These are phyloP conservation scores for Tricladium varicosporioides DNA, from an alignment of 2,329 filamentous ascomycete species.

Conservation along the genomic window DNA sequence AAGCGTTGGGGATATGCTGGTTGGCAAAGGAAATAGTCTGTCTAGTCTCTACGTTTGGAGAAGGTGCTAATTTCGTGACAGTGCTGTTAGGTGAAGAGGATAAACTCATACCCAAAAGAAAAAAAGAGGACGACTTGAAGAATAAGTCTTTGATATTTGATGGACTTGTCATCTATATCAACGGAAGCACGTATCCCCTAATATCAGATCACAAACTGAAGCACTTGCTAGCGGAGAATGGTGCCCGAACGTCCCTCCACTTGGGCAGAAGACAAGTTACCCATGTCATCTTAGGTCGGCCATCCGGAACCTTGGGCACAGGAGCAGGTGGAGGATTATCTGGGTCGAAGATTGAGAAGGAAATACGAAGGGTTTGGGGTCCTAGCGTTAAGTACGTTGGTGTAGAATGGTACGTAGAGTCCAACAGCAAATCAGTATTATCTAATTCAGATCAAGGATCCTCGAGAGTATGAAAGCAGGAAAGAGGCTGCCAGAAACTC, in stretches of 20 bases:
- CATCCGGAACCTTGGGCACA: constrained; percentile 40
- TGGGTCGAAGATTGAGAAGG: constrained; percentile 75
- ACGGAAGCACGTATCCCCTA: constrained; percentile 77
- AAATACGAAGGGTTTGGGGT: constrained; percentile 67
- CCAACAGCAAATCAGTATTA: background rate
- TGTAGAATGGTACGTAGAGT: constrained; percentile 66
- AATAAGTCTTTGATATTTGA: constrained; percentile 55
- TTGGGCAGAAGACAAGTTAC: constrained; percentile 75
- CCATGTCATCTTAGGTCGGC: constrained; percentile 76
- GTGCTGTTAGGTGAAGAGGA: constrained; percentile 35
- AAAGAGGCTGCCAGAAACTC: constrained; percentile 70
- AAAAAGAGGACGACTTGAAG: constrained; percentile 51
- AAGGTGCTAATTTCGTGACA: constrained; percentile 9
- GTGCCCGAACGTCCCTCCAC: constrained; percentile 67
- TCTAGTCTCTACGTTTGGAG: no score
- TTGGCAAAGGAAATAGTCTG: constrained; percentile 33
- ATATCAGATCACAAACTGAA: constrained; percentile 87
- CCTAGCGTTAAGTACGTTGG: constrained; percentile 74
- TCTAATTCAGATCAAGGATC: constrained; percentile 51
- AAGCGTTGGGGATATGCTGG: constrained; percentile 55
- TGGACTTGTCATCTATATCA: constrained; percentile 76
- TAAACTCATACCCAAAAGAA: constrained; percentile 35
- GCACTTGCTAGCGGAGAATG: constrained; percentile 70
- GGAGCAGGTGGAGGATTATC: constrained; percentile 75
- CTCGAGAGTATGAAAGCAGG: constrained; percentile 79